Base-by-base conservation (phyloP, 768 basidiomycete genomes). In the Austroboletus festivus region DNA sequence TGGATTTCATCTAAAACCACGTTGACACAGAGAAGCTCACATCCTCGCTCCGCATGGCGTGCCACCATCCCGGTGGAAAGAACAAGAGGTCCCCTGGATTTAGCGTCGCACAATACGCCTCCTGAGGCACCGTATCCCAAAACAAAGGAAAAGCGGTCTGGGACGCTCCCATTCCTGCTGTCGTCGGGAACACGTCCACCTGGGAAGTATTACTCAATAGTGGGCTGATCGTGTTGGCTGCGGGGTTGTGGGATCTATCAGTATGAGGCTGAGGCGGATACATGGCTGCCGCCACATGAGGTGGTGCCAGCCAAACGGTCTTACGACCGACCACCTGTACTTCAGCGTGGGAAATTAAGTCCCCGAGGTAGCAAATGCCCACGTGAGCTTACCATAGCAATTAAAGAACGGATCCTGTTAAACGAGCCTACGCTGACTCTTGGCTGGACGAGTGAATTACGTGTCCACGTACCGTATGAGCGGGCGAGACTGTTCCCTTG, bases 1-100 rank as follows among this genome's bases (percentile, higher is more conserved):
- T 48, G 52, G 52, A 47, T 52, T 56, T 57, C 61, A 68, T 62
- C 67, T 70, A 94, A 66, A 91, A 94, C 90, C 91, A 93, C 78
- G 92, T 86, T 26, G 93, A 94, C 39, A 93, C 77, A 37, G 91
- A 93, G 63, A 90, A 85, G 69, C 90, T 92, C 33, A 75, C 81
- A 20, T 79, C 78, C 69, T 90, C 89, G 65, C 83, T 85, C 54
- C 83, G 80, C 87, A 92, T 89, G 16, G 85, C 86, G 66, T 95
- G 92, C 92, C 92, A 95, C 92, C 92, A 95, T 23, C 89, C 84
- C 4, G 89, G 86, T 18, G 95, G 95, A 55, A 97, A 85, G 62
- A 89, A 87, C 38, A 98, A 71, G 38, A 94, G 48, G 67, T 98
- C 95, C 0, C 94, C 95, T 1, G 93, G 84, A 46, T 75, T 70